Conservation (phyloP, 1,284 basidiomycete genomes). For the Violaceomyces palustris region DNA sequence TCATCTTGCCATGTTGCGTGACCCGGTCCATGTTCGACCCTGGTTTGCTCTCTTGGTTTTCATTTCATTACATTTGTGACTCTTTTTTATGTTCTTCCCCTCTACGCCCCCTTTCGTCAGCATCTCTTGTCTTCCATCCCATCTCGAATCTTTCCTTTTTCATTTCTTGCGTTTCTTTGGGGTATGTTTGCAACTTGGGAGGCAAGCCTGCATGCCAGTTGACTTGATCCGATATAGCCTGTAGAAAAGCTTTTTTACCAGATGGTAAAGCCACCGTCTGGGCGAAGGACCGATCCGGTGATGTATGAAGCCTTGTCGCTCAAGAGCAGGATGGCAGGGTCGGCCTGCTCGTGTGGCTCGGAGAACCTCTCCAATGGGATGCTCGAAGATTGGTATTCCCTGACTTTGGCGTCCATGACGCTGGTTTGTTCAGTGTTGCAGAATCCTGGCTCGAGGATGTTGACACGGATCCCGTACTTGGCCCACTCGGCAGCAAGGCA, state of each 20-base stretch:
- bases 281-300: constrained; percentile 38
- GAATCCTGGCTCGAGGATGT: constrained; percentile 50
- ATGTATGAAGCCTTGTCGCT: constrained; percentile 50
- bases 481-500: constrained; percentile 53
- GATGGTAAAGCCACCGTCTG: constrained; percentile 51
- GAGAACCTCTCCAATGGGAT: constrained; percentile 51
- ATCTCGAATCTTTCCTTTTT: no score
- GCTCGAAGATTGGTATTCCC: constrained; percentile 49
- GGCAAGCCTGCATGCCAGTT: no score
- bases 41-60: no score
- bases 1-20: no score
- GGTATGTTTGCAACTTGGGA: no score
- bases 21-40: no score
- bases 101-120: no score
- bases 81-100: no score
- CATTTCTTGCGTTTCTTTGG: no score
- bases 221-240: background rate
- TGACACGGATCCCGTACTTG: constrained; percentile 50
- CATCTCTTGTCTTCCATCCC: no score
- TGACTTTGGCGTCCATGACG: constrained; percentile 49
- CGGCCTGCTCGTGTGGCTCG: constrained; percentile 51
- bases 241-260: constrained; percentile 36
- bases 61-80: no score
- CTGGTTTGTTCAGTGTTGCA: constrained; percentile 53
- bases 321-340: constrained; percentile 45